Percentiles rank a stretch among this genome's conserved stretches.
Evolutionary conservation across 805 yeast genomes (phyloP).

Genomic region (Metschnikowia arizonensis): DNA sequence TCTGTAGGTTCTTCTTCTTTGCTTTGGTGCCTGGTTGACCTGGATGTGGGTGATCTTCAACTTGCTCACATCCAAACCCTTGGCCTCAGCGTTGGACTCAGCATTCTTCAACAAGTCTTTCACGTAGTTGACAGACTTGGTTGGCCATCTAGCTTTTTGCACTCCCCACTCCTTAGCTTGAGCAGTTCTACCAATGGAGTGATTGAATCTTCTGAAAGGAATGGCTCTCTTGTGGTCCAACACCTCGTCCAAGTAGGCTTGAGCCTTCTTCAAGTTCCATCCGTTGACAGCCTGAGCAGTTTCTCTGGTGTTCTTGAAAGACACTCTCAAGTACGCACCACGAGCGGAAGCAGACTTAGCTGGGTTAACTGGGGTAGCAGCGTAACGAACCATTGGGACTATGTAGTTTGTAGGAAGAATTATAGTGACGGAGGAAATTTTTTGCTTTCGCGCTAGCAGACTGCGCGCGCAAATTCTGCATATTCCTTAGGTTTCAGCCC

Average conservation of each 20-base stretch:
- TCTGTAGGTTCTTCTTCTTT: conserved; percentile 99
- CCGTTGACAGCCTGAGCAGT: conserved; percentile 98
- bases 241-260: conserved; percentile 92
- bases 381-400: conserved; percentile 93
- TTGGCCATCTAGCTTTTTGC: conserved; percentile 99
- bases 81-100: conserved; percentile 93
- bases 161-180: conserved; percentile 99
- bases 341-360: conserved; percentile 99
- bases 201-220: conserved; percentile 98
- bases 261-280: conserved; percentile 96
- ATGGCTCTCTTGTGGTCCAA: conserved; percentile 98
- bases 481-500: conserved; percentile 13
- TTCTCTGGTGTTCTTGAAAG: conserved; percentile 99
- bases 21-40: conserved; percentile 99
- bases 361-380: conserved; percentile 98
- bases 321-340: conserved; percentile 98
- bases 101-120: conserved; percentile 95
- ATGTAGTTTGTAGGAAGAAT: conserved; percentile 14
- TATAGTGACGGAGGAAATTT: conserved; percentile 5
- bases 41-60: conserved; percentile 97
- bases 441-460: conserved; percentile 7
- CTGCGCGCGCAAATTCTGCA: conserved; percentile 4
- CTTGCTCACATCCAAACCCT: conserved; percentile 95
- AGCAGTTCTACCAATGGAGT: conserved; percentile 97
- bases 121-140: conserved; percentile 92